These are phyloP conservation scores for Glonium stellatum DNA, from an alignment of 495 filamentous ascomycete genomes.

Conservation along the genomic window DNA sequence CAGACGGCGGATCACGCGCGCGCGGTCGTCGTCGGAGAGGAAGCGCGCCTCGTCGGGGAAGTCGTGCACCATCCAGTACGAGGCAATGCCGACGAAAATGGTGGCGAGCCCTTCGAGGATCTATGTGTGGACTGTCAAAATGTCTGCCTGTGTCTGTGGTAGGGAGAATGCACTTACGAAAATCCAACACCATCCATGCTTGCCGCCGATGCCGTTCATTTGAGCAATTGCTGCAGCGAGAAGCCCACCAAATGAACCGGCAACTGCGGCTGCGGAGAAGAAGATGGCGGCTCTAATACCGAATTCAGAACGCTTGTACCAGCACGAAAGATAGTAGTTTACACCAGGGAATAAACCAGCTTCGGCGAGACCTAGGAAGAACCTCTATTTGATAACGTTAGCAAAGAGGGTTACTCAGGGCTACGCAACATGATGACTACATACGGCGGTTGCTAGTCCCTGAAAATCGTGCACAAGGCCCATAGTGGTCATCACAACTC, in stretches of 20 bases:
- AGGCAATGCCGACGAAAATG: constrained; percentile 61
- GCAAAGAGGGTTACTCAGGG: background rate
- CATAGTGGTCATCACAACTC: constrained; percentile 76
- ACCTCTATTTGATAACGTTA: constrained; percentile 41
- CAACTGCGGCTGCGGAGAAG: constrained; percentile 78
- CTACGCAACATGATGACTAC: background rate
- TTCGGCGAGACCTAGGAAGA: constrained; percentile 78
- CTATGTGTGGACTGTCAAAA: too few species aligned
- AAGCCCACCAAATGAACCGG: constrained; percentile 80
- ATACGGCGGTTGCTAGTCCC: constrained; percentile 65
- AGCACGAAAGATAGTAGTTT: constrained; percentile 81
- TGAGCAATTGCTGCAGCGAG: constrained; percentile 69
- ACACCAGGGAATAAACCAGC: constrained; percentile 84
- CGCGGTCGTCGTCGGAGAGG: constrained; percentile 62
- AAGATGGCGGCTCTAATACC: constrained; percentile 78
- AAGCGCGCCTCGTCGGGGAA: constrained; percentile 82
- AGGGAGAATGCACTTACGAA: constrained; percentile 37
- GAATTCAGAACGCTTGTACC: constrained; percentile 78
- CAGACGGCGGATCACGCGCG: constrained; percentile 66
- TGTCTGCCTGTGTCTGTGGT: too few species aligned
- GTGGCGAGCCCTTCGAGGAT: constrained; percentile 70
- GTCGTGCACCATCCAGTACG: constrained; percentile 83
- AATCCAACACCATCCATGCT: constrained; percentile 77
- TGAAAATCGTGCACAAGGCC: constrained; percentile 71
- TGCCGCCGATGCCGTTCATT: constrained; percentile 64